Evolutionary conservation across 225 moss, liverwort and hornwort species (phyloP).

Genomic region (Ulota crispa): DNA sequence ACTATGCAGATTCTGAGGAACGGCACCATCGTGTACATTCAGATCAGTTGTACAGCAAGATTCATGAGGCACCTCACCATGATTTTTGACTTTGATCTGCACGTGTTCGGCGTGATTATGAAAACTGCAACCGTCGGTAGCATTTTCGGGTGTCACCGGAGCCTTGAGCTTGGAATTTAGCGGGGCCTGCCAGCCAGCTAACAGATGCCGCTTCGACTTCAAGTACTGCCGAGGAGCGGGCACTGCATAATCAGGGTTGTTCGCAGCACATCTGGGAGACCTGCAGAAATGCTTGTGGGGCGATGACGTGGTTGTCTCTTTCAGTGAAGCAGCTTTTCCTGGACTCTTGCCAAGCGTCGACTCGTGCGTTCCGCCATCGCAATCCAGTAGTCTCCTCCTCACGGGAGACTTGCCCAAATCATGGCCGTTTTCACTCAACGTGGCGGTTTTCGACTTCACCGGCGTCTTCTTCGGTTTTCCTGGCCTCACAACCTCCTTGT

Average conservation of each 20-base stretch:
- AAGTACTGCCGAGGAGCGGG: conserved; percentile 70
- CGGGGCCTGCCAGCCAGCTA: conserved; percentile 65
- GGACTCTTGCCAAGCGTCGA: conserved; percentile 25
- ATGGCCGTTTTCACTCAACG: neutral
- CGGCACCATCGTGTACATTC: neutral
- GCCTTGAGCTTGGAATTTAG: conserved; percentile 33
- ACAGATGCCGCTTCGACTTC: conserved; percentile 77
- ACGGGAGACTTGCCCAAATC: conserved; percentile 32
- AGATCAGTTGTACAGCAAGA: neutral
- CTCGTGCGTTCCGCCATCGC: conserved; percentile 30
- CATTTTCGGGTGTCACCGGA: neutral
- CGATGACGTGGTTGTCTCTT: conserved; percentile 24
- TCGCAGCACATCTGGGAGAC: conserved; percentile 84
- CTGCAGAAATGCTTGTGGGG: conserved; percentile 69
- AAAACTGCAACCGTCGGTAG: neutral
- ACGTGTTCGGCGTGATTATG: neutral
- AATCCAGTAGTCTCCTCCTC: conserved; percentile 24
- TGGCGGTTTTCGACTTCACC: conserved; percentile 17
- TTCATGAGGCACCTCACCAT: neutral
- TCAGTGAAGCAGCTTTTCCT: conserved; percentile 13
- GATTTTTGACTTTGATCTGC: neutral
- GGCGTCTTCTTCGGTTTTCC: conserved; percentile 40
- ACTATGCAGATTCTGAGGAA: neutral
- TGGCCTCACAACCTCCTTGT: conserved; percentile 29
- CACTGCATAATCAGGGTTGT: conserved; percentile 77